Conservation (phyloP, 257 asterid genomes). For the Solanum sejunctum region DNA sequence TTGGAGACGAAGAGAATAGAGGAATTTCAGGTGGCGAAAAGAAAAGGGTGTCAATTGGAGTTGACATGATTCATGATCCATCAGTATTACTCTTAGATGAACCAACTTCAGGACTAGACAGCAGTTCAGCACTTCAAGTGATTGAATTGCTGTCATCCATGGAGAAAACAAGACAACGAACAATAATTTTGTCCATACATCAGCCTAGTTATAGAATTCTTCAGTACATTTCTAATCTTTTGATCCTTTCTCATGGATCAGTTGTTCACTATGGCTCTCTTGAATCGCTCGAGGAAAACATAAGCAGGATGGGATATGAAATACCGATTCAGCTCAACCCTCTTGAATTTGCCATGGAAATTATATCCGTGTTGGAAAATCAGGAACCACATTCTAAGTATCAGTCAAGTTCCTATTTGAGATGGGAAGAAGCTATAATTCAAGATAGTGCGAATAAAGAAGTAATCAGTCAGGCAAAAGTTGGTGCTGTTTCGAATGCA, state of each 20-base stretch:
- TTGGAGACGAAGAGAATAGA: constrained; percentile 73
- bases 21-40: constrained; percentile 85
- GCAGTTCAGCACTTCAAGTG: too few species aligned
- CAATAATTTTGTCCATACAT: too few species aligned
- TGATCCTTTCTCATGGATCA: constrained; percentile 65
- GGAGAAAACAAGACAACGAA: too few species aligned
- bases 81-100: constrained; percentile 61
- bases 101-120: constrained; percentile 33
- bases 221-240: constrained; percentile 6
- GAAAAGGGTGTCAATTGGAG: constrained; percentile 76
- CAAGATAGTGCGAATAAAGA: background rate
- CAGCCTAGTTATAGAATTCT: too few species aligned
- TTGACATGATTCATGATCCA: constrained; percentile 77
- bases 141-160: too few species aligned
- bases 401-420: constrained; percentile 9
- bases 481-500: background rate
- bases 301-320: constrained; percentile 28
- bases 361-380: constrained; percentile 33
- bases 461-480: background rate
- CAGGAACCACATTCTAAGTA: constrained; percentile 18
- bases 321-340: constrained; percentile 68
- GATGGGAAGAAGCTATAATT: constrained; percentile 5
- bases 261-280: constrained; percentile 64
- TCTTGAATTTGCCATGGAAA: constrained; percentile 74
- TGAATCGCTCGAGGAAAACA: constrained; percentile 39